phyloP scores from a whole-genome alignment of 192 early-diverging fungal species.

The Coemansia sp. region DNA sequence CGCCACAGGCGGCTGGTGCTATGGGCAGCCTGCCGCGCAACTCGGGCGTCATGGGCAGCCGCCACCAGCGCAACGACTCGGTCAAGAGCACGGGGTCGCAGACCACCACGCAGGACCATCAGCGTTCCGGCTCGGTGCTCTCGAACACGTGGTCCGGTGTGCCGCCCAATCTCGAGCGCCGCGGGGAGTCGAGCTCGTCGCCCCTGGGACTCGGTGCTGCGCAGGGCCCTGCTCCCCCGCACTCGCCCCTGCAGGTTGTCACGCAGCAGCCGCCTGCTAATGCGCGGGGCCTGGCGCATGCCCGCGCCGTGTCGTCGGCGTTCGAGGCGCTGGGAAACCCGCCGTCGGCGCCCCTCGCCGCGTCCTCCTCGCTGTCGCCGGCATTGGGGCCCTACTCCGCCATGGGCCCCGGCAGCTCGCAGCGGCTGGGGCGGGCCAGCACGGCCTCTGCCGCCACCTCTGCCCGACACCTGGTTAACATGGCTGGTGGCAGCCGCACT shows the following conservation, averaged over 20 bases:
- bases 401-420: background rate
- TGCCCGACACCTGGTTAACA: background rate
- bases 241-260: constrained; percentile 14
- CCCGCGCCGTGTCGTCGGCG: constrained; percentile 45
- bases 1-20: background rate
- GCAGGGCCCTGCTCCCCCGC: constrained; percentile 9
- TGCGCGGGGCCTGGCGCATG: constrained; percentile 36
- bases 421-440: constrained; percentile 1
- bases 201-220: constrained; percentile 3
- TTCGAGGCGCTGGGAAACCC: constrained; percentile 38
- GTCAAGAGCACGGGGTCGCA: constrained; percentile 28
- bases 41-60: constrained; percentile 19
- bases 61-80: constrained; percentile 40
- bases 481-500: background rate
- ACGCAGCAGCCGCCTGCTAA: constrained; percentile 11
- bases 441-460: background rate
- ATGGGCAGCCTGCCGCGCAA: constrained; percentile 8
- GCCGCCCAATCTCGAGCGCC: background rate
- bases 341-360: constrained; percentile 3
- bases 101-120: constrained; percentile 19
- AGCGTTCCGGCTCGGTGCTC: constrained; percentile 24
- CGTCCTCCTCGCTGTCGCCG: constrained; percentile 20
- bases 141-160: constrained; percentile 26
- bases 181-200: background rate
- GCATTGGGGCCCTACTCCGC: constrained; percentile 16